Evolutionary conservation across 2,329 filamentous ascomycete genomes (phyloP), one percentile per base, ranked within the genome.

Genomic region (Fusarium sp.): DNA sequence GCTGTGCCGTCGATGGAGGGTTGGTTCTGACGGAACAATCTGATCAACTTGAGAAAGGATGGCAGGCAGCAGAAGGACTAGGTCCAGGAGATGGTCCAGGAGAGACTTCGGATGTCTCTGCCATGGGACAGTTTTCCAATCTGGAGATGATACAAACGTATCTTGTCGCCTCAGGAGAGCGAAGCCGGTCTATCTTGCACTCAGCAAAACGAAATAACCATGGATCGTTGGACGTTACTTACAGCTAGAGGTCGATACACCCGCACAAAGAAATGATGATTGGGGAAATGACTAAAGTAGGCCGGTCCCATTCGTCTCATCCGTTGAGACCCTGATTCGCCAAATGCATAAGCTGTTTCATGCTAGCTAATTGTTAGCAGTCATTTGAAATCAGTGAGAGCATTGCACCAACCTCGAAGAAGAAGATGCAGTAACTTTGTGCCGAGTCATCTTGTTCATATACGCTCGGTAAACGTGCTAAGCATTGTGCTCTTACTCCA

Each of bases 201-300:
- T 78, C 70, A 78, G 77, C 53, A 71, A 20, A 45, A 61, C 32
- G 24, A 62, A 59, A 50, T 18, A 41, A 44, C 17, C 38, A 32
- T 22, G 22, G n/a, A 12, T 47, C 18, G 35, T 32, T 32, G n/a
- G n/a, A 32, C 30, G 35, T 26, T 42, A 82, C 87, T 82, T 81
- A 89, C 88, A 51, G 85, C 86, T 54, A 82, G 84, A 20, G 86
- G 87, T 30, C 89, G 85, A 72, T 87, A 90, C 10, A 90, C 83
- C 17, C 88, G 84, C 30, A 85, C 84, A 63, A 90, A 90, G 76
- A 88, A 90, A 75, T 90, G 88, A 66, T 90, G 89, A 17, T 86
- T 83, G 5, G 89, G 89, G 60, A 90, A 90, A 0, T 79, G 79
- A 42, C 82, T 82, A 69, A 89, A 90, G 47, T 81, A 78, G 7